Base-by-base conservation (phyloP, 257 asterid genomes). In the Vinca minor region DNA sequence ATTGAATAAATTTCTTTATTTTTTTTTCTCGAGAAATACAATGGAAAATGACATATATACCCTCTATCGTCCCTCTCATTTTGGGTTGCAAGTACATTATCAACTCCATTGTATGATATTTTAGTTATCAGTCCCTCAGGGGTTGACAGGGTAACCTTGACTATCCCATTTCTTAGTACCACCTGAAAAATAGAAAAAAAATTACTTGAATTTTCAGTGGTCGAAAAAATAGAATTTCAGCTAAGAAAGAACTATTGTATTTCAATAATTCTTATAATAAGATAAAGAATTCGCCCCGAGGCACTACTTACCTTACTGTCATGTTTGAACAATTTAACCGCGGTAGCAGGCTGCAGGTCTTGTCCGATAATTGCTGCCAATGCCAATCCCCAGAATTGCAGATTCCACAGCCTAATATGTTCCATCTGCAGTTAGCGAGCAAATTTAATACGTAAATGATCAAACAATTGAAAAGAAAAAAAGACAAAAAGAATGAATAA, bases 151-250 rank as follows among this genome's bases (percentile, higher is more conserved):
- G 80, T 79, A 2, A 85, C 44, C 47, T 44, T 75, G 25, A 85
- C 66, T 1, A 88, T 72, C 15, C 89, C 91, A 46, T 88, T 88
- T 45, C 76, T 87, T 23, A 85, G 69, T 67, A 75, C 80, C 73
- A 85, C 86, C 94, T 88, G 68, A 44, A 65, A 48, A 3, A 44
- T 44, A 44, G 21, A 6, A 5, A 41, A n/a, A n/a, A n/a, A n/a
- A n/a, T n/a, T n/a, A n/a, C n/a, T n/a, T n/a, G n/a, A n/a, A n/a
- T n/a, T n/a, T n/a, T n/a, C n/a, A n/a, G n/a, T n/a, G n/a, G n/a
- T n/a, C n/a, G n/a, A n/a, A n/a, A n/a, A n/a, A n/a, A n/a, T n/a
- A n/a, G n/a, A n/a, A n/a, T n/a, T n/a, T n/a, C n/a, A n/a, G n/a
- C n/a, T n/a, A n/a, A n/a, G n/a, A n/a, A n/a, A n/a, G n/a, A n/a